Evolutionary conservation across 768 basidiomycete genomes (phyloP), one percentile per base, ranked within the genome.

Genomic region (Mycena crocata): DNA sequence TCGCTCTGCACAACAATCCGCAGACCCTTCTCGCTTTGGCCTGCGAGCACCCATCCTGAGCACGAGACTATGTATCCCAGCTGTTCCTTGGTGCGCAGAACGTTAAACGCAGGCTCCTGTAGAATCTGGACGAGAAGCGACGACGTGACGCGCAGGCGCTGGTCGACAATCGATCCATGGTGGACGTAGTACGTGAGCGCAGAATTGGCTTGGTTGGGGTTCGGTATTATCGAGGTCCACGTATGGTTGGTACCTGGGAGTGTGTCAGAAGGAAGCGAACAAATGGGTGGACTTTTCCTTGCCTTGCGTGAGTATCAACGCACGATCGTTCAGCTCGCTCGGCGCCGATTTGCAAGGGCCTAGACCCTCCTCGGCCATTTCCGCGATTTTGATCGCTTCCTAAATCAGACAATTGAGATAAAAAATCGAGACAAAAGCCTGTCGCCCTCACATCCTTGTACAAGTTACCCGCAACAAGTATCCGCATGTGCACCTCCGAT

Each of bases 11-110:
- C 86, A 9, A 95, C 82, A 57, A 99, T 86, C 45, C 93, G 88
- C 66, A 96, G 79, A 9, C 96, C 95, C 67, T 87, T 85, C 66
- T 92, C 87, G 48, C 87, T 89, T 3, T 87, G 82, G n/a, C 93
- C 91, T 44, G 85, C 75, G 45, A 92, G 77, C 13, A 82, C 75
- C 86, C 87, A 89, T 32, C 80, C 74, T 1, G 83, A 82, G 68
- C 87, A 90, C 12, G 84, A 86, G 37, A 98, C 96, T 45, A 98
- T 85, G 76, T 99, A 99, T 7, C 98, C 98, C 1, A 99, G 85
- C 77, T 99, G 98, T 75, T 99, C 95, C 75, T 94, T 90, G 5
- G 96, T 98, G 31, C 98, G 90, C 32, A 99, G 86, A 26, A 90
- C 82, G 75, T 97, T 90, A 80, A 99, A 99, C 13, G 93, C 87